Percentiles rank a stretch among this genome's conserved stretches.
phyloP scores from a whole-genome alignment of 176 grass and related monocot genomes.

The Areca catechu region DNA sequence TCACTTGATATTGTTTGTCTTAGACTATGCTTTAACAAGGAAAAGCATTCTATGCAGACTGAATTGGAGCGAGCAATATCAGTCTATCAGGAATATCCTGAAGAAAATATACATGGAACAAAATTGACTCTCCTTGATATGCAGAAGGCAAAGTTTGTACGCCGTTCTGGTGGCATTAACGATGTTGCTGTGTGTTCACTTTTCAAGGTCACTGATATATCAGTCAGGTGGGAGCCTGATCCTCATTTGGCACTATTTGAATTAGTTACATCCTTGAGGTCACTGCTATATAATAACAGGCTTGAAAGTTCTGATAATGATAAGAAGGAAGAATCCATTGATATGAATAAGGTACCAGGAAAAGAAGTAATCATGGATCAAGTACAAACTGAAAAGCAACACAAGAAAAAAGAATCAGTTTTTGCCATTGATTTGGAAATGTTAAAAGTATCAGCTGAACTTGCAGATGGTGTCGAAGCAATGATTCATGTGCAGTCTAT shows the following conservation, averaged over 20 bases:
- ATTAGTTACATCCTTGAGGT: conserved; percentile 58
- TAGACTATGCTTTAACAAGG: conserved; percentile 61
- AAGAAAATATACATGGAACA: conserved; percentile 44
- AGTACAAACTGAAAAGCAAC: conserved; percentile 44
- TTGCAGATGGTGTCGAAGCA: conserved; percentile 94
- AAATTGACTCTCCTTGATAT: conserved; percentile 52
- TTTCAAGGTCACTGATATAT: conserved; percentile 66
- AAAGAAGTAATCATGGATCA: conserved; percentile 37
- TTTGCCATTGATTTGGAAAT: conserved; percentile 92
- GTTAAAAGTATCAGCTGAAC: conserved; percentile 68
- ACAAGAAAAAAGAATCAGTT: conserved; percentile 64
- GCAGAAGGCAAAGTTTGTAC: conserved; percentile 84
- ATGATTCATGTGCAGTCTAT: conserved; percentile 68
- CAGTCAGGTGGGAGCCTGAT: conserved; percentile 77
- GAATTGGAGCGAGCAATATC: conserved; percentile 59
- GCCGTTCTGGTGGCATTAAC: conserved; percentile 58
- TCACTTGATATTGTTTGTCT: conserved; percentile 63
- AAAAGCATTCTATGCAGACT: conserved; percentile 74
- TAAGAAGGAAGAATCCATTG: conserved; percentile 55
- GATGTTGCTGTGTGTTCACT: conserved; percentile 70
- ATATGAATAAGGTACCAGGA: conserved; percentile 27
- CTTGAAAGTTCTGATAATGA: conserved; percentile 44
- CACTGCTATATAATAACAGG: conserved; percentile 57
- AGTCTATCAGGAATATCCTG: conserved; percentile 52
- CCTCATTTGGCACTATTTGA: conserved; percentile 68